Evolutionary conservation across 202 grass and related monocot genomes (phyloP), one percentile per base, ranked within the genome.

Genomic region (Zoysia matrella): DNA sequence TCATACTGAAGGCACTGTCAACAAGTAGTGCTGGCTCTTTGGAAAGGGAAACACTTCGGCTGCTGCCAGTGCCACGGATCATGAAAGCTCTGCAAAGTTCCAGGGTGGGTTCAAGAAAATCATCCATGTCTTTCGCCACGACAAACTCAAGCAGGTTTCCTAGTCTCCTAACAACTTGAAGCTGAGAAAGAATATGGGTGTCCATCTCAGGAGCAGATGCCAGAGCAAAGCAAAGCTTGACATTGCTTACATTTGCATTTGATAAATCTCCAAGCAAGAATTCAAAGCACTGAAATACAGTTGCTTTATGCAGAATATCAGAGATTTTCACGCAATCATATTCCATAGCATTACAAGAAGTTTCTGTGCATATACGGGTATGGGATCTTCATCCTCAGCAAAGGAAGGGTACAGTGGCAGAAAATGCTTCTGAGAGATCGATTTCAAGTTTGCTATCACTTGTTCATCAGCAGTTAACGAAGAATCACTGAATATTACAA

Each of bases 331-430:
- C 91, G 89, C 86, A 93, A 86, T 77, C 85, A 68, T 91, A 92
- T 92, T 36, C 30, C 30, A 36, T 36, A 36, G 30, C 30, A 36
- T 36, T 36, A 36, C 30, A 36, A 36, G 30, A 36, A 36, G 30
- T 36, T 36, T 36, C 30, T 36, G 96, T 72, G 96, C 96, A 83
- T 95, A 99, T 74, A 99, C 93, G 13, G 96, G 96, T 82, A 99
- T 99, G 40, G 96, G 92, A 81, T 99, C 96, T 85, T 99, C 96
- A 71, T 99, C 96, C 80, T 92, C 90, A 71, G 90, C 85, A 86
- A 95, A 93, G 49, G 79, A 81, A 56, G 96, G 96, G 68, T 99
- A 95, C 55, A 98, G 88, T 52, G 92, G 93, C 43, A 98, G 90
- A 89, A 98, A 98, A 87, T 93, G 89, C 47, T 77, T 91, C 50